Base-by-base conservation (phyloP, 1,284 basidiomycete genomes). In the Lentinula novae-zelandiae region DNA sequence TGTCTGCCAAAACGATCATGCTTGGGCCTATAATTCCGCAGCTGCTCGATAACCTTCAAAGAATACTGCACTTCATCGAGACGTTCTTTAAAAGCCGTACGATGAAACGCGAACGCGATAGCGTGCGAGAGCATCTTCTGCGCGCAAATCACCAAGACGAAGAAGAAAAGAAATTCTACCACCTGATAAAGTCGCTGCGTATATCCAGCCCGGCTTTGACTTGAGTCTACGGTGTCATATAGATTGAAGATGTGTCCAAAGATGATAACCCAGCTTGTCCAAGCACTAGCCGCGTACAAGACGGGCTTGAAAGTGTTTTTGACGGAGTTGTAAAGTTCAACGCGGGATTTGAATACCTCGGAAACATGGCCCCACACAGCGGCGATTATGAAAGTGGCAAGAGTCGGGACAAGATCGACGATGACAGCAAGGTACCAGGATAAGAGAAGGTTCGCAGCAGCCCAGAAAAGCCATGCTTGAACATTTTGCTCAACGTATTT, bases 401-500 rank as follows among this genome's bases (percentile, higher is more conserved):
- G 60, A 49, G 77, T 74, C 10, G 89, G 89, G 58, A 88, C 70
- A 58, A 91, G 73, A 69, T 91, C 86, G 65, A 90, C 76, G 62
- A 87, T 72, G 72, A 90, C 76, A 5, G 85, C 89, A 34, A 92
- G 82, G 65, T 79, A 86, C 89, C 89, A 92, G 2, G 89, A 91
- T 56, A 90, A 78, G 60, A 88, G 72, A 56, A 91, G 73, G 70
- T 92, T 91, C 39, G 86, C 81, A 2, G 89, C 89, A 8, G 82
- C 84, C 89, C 90, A 92, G 71, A 89, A 89, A 5, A 90, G 75
- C 89, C 89, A 92, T 9, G 87, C 86, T 67, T 89, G 79, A 54
- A 90, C 72, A 68, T 90, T 92, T 64, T 86, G 78, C 55, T 80
- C 80, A 62, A 89, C 78, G 65, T 81, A 89, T 40, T 74, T 77